Evolutionary conservation across 305 asterid species (phyloP), one percentile per base, ranked within the genome.

Genomic region (Nicotiana rustica): DNA sequence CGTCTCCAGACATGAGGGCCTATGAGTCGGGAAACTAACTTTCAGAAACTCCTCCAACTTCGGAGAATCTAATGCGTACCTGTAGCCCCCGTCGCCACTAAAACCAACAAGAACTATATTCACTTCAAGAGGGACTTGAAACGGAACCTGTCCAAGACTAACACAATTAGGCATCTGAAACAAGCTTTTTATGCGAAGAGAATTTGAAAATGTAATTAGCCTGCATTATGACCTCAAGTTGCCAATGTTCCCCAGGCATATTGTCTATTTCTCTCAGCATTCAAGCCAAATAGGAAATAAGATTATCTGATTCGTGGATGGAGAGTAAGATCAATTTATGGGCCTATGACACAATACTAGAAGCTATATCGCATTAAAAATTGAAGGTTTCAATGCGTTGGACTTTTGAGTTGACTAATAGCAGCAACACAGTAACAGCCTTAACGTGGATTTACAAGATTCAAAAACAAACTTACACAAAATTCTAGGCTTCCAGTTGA

Each of bases 91-190:
- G 44, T 96, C 98, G 18, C 92, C 93, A 80, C 87, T 92, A 88
- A 96, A 96, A 85, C 99, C 99, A 83, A 96, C 86, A 66, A 96
- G 98, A 82, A 96, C 97, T 67, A 95, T 88, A 83, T 96, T 96
- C 56, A 96, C 99, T 90, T 96, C 99, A 84, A 96, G 98, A 67
- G 98, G 99, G 57, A 96, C 99, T 92, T 93, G 98, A 88, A 96
- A 96, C 14, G 99, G 99, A 87, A 96, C 99, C 98, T 96, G 91
- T 85, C 83, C 41, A 56, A 78, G 75, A 84, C 64, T 15, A 35
- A 57, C 80, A 82, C 17, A 13, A 77, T 83, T 79, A 82, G 85
- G 82, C 18, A 82, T 65, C 52, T 19, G 78, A 56, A 49, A 29
- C 65, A 44, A 57, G 70, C 78, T 79, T 31, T 41, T 65, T 38